Conservation (phyloP, 2,329 filamentous ascomycete species). For the Purpureocillium takamizusanense region DNA sequence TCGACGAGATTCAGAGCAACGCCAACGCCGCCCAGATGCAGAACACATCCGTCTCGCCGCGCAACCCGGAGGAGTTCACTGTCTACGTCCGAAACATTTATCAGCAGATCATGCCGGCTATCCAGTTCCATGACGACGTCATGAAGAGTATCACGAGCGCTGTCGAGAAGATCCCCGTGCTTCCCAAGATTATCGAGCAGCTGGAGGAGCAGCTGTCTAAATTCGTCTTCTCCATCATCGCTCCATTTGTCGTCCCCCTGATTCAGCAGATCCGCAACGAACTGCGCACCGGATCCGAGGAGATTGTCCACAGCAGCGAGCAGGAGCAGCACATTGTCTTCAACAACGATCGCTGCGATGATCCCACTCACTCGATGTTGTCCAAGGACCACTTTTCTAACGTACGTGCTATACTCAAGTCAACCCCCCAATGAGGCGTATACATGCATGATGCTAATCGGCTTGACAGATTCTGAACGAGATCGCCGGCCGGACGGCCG, state of each 20-base stretch:
- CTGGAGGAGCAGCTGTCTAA: constrained; percentile 79
- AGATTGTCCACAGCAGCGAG: constrained; percentile 79
- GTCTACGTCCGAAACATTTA: constrained; percentile 65
- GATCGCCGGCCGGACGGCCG: constrained; percentile 73
- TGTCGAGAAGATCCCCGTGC: constrained; percentile 75
- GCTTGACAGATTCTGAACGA: constrained; percentile 63
- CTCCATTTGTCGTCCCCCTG: constrained; percentile 78
- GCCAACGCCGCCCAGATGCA: constrained; percentile 67
- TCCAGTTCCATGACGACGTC: constrained; percentile 84
- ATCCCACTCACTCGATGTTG: constrained; percentile 92
- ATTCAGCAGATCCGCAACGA: constrained; percentile 82
- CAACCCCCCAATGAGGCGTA: neutral
- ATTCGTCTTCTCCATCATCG: constrained; percentile 87
- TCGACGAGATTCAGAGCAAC: constrained; percentile 72
- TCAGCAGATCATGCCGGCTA: constrained; percentile 76
- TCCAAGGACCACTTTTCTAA: constrained; percentile 95
- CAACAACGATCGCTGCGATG: constrained; percentile 62
- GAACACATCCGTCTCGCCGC: constrained; percentile 64
- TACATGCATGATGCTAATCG: constrained; percentile 3
- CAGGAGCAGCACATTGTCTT: constrained; percentile 84
- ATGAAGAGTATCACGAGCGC: constrained; percentile 70
- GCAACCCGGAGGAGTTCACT: constrained; percentile 77
- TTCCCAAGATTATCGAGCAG: constrained; percentile 79
- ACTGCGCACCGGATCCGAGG: constrained; percentile 73
- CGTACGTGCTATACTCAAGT: constrained; percentile 27